phyloP scores from a whole-genome alignment of 2,329 filamentous ascomycete species.

The Colletotrichum sublineola region DNA sequence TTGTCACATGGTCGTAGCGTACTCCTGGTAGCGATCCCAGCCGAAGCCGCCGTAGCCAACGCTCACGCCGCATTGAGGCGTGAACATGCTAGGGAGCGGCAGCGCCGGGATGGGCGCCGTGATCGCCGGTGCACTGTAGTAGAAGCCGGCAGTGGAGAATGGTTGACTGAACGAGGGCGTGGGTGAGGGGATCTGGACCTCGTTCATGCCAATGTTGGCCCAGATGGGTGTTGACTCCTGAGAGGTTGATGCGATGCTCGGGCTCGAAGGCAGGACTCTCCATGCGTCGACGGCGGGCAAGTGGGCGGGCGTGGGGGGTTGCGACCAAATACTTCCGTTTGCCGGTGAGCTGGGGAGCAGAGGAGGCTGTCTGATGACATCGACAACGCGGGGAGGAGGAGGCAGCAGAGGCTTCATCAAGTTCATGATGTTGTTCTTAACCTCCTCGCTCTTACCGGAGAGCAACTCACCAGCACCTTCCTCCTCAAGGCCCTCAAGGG shows the following conservation, averaged over 20 bases:
- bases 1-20: constrained; percentile 89
- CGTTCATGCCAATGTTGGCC: constrained; percentile 81
- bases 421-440: constrained; percentile 86
- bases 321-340: constrained; percentile 82
- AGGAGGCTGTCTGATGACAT: constrained; percentile 88
- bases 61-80: constrained; percentile 86
- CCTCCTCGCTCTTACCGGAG: constrained; percentile 90
- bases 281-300: constrained; percentile 85
- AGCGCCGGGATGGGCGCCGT: constrained; percentile 81
- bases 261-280: constrained; percentile 91
- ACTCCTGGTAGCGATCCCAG: constrained; percentile 89
- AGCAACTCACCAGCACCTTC: constrained; percentile 95
- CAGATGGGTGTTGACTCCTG: constrained; percentile 82
- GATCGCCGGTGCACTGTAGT: constrained; percentile 84
- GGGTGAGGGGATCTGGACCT: constrained; percentile 82
- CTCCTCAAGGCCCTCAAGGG: constrained; percentile 95
- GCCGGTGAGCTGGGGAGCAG: constrained; percentile 86
- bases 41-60: constrained; percentile 83
- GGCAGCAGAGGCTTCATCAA: constrained; percentile 91
- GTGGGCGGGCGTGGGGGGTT: constrained; percentile 70
- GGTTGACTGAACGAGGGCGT: constrained; percentile 85
- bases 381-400: constrained; percentile 87
- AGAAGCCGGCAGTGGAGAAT: constrained; percentile 79
- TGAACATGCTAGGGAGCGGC: constrained; percentile 87
- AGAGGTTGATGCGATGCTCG: constrained; percentile 78